phyloP scores from a whole-genome alignment of 1,284 basidiomycete genomes.

The Austroboletus rostrupii region DNA sequence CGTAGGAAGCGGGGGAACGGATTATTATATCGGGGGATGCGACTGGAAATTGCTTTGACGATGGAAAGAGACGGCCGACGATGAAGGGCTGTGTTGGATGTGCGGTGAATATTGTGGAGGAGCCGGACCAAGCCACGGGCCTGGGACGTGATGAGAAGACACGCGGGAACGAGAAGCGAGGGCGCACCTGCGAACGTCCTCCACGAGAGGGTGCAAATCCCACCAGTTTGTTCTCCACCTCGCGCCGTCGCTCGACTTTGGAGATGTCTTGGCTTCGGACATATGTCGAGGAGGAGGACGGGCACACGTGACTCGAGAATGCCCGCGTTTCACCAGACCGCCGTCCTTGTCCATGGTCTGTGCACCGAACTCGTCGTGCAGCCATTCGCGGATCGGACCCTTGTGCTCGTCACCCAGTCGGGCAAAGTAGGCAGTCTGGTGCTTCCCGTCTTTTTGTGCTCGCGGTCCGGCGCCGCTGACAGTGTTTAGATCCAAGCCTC shows the following conservation, averaged over 20 bases:
- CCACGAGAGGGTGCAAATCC: constrained; percentile 61
- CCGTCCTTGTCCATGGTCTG: constrained; percentile 49
- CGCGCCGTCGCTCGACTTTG: constrained; percentile 56
- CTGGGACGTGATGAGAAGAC: constrained; percentile 33
- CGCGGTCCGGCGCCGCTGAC: constrained; percentile 3
- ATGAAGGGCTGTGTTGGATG: constrained; percentile 58
- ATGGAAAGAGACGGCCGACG: constrained; percentile 63
- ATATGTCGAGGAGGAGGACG: neutral
- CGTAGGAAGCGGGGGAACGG: constrained; percentile 45
- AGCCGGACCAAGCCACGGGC: constrained; percentile 65
- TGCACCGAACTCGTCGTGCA: constrained; percentile 77
- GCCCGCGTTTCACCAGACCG: constrained; percentile 33
- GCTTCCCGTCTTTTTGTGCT: constrained; percentile 21
- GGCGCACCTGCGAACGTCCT: constrained; percentile 50
- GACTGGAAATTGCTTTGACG: constrained; percentile 58
- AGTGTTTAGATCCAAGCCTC: constrained; percentile 67
- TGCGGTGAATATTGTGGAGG: constrained; percentile 63
- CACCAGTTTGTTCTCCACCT: constrained; percentile 68
- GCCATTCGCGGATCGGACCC: constrained; percentile 69
- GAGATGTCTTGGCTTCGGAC: constrained; percentile 33
- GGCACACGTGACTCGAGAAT: constrained; percentile 16
- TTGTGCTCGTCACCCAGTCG: constrained; percentile 82
- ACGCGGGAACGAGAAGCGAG: neutral
- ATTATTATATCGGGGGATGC: constrained; percentile 49
- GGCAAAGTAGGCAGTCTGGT: constrained; percentile 87